phyloP scores from a whole-genome alignment of 352 stramenopile genomes.

The Pythium monospermum region DNA sequence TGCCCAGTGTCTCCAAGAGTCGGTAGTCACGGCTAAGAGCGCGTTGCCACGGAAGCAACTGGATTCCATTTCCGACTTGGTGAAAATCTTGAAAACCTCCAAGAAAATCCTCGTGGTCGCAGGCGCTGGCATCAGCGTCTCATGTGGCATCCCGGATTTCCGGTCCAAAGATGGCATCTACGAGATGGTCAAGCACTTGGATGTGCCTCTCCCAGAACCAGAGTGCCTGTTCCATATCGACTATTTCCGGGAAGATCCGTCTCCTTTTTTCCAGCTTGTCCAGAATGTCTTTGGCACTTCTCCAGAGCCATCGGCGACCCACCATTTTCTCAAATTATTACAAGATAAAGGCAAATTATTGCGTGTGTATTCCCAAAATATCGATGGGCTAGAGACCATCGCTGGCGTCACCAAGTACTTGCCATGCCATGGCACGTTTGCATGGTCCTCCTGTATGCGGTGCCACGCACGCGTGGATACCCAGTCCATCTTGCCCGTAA shows the following conservation, averaged over 20 bases:
- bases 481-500: conserved; percentile 57
- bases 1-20: conserved; percentile 39
- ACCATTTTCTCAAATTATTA: conserved; percentile 93
- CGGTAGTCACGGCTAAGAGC: conserved; percentile 22
- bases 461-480: conserved; percentile 65
- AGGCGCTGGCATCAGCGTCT: conserved; percentile 93
- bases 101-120: conserved; percentile 90
- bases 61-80: conserved; percentile 50
- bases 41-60: conserved; percentile 28
- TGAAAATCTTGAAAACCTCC: conserved; percentile 61
- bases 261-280: conserved; percentile 96
- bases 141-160: conserved; percentile 99
- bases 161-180: conserved; percentile 89
- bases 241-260: conserved; percentile 93
- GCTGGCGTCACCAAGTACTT: conserved; percentile 92
- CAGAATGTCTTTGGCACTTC: conserved; percentile 63
- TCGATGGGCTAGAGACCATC: conserved; percentile 93
- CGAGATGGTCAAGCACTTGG: conserved; percentile 76
- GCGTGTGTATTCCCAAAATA: conserved; percentile 97
- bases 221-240: conserved; percentile 99
- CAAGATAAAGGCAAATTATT: conserved; percentile 90
- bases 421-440: conserved; percentile 93
- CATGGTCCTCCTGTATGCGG: conserved; percentile 86
- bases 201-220: conserved; percentile 87
- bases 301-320: conserved; percentile 88